Evolutionary conservation across 179 eudicot species (phyloP).

Genomic region (Heliamphora ciliata): DNA sequence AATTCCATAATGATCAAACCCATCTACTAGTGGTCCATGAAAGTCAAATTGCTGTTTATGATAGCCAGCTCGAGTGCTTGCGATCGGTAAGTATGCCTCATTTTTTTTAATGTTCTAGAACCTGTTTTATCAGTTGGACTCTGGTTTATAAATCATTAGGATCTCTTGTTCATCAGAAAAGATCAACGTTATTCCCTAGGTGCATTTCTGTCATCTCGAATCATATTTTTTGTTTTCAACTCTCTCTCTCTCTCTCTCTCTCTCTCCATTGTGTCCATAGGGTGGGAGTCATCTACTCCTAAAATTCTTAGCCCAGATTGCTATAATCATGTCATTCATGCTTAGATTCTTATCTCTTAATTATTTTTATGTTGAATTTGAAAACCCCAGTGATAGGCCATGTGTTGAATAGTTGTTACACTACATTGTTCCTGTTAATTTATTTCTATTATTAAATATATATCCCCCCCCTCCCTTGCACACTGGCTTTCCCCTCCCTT

Average conservation of each 20-base stretch:
- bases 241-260: neutral
- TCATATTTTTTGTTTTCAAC: neutral
- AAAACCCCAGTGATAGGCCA: too few species aligned
- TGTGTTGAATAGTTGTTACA: too few species aligned
- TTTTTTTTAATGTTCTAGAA: neutral
- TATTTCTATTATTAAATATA: too few species aligned
- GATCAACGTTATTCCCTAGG: neutral
- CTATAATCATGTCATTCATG: too few species aligned
- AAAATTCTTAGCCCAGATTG: too few species aligned
- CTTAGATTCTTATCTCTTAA: too few species aligned
- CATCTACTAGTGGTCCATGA: constrained; percentile 49
- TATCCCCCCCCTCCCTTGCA: too few species aligned
- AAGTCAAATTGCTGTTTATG: constrained; percentile 47
- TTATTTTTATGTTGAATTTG: too few species aligned
- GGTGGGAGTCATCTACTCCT: too few species aligned
- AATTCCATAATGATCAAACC: constrained; percentile 45
- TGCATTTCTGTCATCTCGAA: neutral
- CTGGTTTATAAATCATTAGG: neutral
- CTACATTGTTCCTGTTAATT: too few species aligned
- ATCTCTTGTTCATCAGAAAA: neutral
- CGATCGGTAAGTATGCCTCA: constrained; percentile 32
- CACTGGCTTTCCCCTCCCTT: too few species aligned
- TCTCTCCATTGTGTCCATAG: neutral
- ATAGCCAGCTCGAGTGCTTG: constrained; percentile 39
- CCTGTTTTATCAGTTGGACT: neutral